Evolutionary conservation across 306 rosid genomes (phyloP).

Genomic region (Gynostemma pentaphyllum): DNA sequence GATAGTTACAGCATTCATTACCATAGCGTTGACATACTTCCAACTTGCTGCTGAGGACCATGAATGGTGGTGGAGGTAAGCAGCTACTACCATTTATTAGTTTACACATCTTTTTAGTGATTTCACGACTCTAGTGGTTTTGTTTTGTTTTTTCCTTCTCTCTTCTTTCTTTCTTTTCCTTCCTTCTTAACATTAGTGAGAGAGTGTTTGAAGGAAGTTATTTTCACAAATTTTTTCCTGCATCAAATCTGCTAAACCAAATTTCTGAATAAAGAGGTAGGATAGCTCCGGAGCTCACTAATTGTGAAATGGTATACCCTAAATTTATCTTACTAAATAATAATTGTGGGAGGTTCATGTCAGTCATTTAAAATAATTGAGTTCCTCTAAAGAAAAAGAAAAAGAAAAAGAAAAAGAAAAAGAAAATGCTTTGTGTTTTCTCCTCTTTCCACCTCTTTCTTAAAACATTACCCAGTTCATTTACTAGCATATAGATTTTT

Average conservation of each 20-base stretch:
- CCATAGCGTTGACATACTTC: constrained; percentile 51
- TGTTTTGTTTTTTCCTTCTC: not conserved
- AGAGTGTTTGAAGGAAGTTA: not conserved
- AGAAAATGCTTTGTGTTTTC: not conserved
- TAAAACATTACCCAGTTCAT: not conserved
- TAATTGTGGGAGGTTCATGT: not conserved
- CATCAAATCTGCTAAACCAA: not conserved
- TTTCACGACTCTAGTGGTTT: not conserved
- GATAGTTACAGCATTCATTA: constrained; percentile 53
- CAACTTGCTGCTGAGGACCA: constrained; percentile 73
- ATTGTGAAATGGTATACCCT: not conserved
- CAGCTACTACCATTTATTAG: not conserved
- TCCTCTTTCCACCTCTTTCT: not conserved
- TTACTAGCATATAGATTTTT: not conserved
- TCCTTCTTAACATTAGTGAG: not conserved
- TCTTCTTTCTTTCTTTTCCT: not conserved
- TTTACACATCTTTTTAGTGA: not conserved
- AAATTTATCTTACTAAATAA: not conserved
- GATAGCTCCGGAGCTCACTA: not conserved
- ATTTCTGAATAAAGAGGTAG: not conserved
- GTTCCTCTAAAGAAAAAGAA: not conserved
- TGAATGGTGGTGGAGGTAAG: constrained; percentile 80
- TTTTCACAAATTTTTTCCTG: not conserved
- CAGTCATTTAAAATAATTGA: not conserved
- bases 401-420: not conserved